Evolutionary conservation across 139 green algal species (phyloP), one percentile per base, ranked within the genome.

Genomic region (Medakamo hakoo): DNA sequence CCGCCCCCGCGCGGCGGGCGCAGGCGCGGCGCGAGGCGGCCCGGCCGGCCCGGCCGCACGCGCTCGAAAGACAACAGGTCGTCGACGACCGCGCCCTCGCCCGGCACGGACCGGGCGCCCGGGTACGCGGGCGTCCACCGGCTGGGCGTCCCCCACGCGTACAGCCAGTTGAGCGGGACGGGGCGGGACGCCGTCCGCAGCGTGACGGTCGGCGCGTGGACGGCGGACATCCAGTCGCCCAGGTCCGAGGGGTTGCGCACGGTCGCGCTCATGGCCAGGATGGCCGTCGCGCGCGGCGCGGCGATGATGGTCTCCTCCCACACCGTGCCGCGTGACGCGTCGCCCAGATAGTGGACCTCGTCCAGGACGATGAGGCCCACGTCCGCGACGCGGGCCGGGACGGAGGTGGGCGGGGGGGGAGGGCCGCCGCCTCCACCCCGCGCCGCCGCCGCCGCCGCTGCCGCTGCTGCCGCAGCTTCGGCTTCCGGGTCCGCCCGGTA

Each of bases 291-390:
- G 16, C 68, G 60, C 0, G 88, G 91, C 78, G 85, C 90, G 75
- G 95, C 94, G 77, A 97, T 97, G 74, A 98, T 91, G 55, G 87
- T 82, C 77, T 97, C 92, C 80, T 98, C 92, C 92, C 92, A 98
- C 69, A 96, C 89, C 22, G 60, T 91, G 48, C 92, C 91, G 3
- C 91, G 65, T 21, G 71, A 55, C 1, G 78, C 76, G 79, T 95
- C 84, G 0, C 78, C 77, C 60, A 96, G 67, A 64, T 94, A 95
- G 72, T 90, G 85, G 61, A 92, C 90, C 78, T 98, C 92, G 68
- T 98, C 92, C 63, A 98, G 70, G 20, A 98, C 89, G 3, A 97
- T 67, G 23, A 93, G 71, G 0, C 78, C 86, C 48, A 98, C 87
- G 49, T 93, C 77, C n/a, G 74, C 76, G 55, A 96, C 70, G 19